Percentiles rank a stretch among this genome's conserved stretches.
phyloP scores from a whole-genome alignment of 345 rosid genomes.

The Eutrema yunnanense region DNA sequence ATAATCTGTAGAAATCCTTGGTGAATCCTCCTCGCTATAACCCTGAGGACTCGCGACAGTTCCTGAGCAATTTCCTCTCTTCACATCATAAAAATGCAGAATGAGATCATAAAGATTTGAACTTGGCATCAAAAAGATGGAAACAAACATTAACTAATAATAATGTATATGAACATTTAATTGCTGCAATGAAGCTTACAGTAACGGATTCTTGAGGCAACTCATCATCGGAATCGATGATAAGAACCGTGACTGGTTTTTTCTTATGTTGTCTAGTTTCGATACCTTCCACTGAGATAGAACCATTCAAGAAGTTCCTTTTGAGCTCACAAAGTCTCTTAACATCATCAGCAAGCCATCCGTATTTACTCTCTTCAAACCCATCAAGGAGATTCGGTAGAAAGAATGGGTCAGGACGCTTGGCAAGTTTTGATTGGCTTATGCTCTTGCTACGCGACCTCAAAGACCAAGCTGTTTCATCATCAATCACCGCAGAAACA shows the following conservation, averaged over 20 bases:
- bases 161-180: background rate
- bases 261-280: background rate
- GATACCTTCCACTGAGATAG: background rate
- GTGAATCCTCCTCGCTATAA: constrained; percentile 12
- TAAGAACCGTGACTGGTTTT: background rate
- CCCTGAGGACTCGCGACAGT: background rate
- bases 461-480: constrained; percentile 17
- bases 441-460: background rate
- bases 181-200: background rate
- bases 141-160: background rate
- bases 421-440: constrained; percentile 12
- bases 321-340: constrained; percentile 7
- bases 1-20: background rate
- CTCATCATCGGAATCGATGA: background rate
- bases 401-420: constrained; percentile 29
- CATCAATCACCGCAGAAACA: background rate
- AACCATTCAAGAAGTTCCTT: background rate
- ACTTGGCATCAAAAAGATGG: background rate
- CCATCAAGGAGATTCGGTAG: constrained; percentile 9
- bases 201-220: background rate
- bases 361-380: constrained; percentile 11
- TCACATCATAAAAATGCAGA: background rate
- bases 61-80: background rate
- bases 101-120: background rate
- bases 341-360: background rate